Conservation (phyloP, 164 flowering plant genomes). For the Stephania japonica region DNA sequence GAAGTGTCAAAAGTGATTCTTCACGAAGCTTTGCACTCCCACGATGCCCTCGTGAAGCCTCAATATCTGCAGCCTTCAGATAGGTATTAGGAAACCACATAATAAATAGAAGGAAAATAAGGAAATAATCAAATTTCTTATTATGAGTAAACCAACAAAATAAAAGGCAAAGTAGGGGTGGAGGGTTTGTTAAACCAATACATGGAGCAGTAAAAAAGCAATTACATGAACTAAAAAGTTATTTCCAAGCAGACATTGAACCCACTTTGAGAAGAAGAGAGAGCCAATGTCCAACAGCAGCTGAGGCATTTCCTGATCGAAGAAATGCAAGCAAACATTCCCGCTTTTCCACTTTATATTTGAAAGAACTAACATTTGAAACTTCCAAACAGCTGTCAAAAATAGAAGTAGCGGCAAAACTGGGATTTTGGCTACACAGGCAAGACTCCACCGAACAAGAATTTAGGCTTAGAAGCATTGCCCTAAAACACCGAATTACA, state of each 20-base stretch:
- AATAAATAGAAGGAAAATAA: neutral
- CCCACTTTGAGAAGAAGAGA: conserved; percentile 84
- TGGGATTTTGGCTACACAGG: conserved; percentile 41
- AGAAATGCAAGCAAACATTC: conserved; percentile 83
- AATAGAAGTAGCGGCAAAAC: conserved; percentile 49
- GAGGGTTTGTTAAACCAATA: neutral
- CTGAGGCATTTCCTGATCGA: conserved; percentile 70
- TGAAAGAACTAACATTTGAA: conserved; percentile 5
- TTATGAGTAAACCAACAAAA: neutral
- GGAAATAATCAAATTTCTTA: neutral
- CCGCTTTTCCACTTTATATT: conserved; percentile 21
- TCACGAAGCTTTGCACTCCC: conserved; percentile 78
- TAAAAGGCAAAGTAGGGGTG: neutral
- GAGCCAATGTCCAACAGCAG: conserved; percentile 96
- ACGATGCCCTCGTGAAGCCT: conserved; percentile 75
- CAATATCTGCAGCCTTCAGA: conserved; percentile 77
- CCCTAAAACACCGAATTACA: conserved; percentile 72
- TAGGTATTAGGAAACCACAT: conserved; percentile 7
- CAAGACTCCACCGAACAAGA: conserved; percentile 55
- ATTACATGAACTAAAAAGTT: neutral
- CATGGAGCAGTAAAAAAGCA: neutral
- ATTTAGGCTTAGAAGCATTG: conserved; percentile 45
- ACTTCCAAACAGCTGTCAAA: conserved; percentile 19
- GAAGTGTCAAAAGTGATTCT: conserved; percentile 73
- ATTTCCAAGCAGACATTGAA: neutral